Evolutionary conservation across 495 filamentous ascomycete species (phyloP).

Genomic region (Tuber borchii): DNA sequence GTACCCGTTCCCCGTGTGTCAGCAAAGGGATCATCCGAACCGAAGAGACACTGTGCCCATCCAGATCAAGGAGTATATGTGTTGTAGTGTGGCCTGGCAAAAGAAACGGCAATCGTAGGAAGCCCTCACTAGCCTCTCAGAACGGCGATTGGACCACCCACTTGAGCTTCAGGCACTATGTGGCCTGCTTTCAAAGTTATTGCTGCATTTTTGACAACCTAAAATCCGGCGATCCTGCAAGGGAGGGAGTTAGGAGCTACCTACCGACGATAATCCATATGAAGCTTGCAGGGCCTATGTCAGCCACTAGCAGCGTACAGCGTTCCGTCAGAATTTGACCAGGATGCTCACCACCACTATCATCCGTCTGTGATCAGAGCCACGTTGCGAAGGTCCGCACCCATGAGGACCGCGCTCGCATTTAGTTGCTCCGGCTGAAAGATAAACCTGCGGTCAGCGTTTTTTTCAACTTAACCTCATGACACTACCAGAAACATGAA

Average conservation of each 20-base stretch:
- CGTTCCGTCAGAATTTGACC: conserved; percentile 14
- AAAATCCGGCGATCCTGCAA: conserved; percentile 38
- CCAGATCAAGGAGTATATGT: conserved; percentile 25
- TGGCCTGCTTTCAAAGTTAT: conserved; percentile 52
- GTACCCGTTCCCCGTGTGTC: conserved; percentile 36
- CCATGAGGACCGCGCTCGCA: conserved; percentile 85
- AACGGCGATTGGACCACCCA: conserved; percentile 40
- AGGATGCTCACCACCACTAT: conserved; percentile 55
- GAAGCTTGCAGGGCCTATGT: conserved; percentile 50
- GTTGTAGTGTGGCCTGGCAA: conserved; percentile 34
- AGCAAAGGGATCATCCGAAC: conserved; percentile 30
- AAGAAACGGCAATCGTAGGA: conserved; percentile 30
- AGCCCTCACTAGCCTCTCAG: conserved; percentile 37
- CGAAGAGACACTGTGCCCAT: conserved; percentile 35
- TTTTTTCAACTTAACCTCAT: conserved; percentile 36
- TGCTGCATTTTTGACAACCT: conserved; percentile 33
- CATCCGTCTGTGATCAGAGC: conserved; percentile 91
- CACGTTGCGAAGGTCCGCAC: conserved; percentile 78
- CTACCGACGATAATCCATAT: conserved; percentile 80
- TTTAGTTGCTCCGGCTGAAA: conserved; percentile 77
- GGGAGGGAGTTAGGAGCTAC: conserved; percentile 29
- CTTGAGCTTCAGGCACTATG: conserved; percentile 80
- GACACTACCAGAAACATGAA: conserved; percentile 30
- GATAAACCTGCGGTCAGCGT: conserved; percentile 35
- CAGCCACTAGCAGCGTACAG: conserved; percentile 23